Base-by-base conservation (phyloP, 805 yeast species). In the Yamadazyma sp. region DNA sequence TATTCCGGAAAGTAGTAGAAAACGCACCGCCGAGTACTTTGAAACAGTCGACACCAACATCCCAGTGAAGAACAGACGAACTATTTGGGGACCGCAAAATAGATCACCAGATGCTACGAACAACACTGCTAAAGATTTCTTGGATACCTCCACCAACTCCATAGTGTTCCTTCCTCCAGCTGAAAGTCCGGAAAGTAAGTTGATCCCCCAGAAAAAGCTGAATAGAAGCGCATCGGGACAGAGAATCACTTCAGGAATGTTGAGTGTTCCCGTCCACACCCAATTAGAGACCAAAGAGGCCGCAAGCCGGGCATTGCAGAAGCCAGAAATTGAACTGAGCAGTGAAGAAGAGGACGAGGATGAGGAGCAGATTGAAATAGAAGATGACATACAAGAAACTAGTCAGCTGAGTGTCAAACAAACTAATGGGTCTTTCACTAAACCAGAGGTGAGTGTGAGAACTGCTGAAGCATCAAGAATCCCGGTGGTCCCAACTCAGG, bases 171-270 rank as follows among this genome's bases (percentile, higher is more conserved):
- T 70, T 1, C 73, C 73, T 6, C 73, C 73, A 1, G 29, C 31
- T 1, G 40, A 39, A 7, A 41, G 40, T 17, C 26, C 25, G 5
- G 49, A 48, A 21, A 37, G 39, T 28, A 28, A 38, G 15, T 18
- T 36, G 2, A 60, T 67, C 13, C 73, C 73, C 1, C 46, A 50
- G 16, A 67, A 67, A 39, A 42, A 46, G 18, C 37, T 36, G 8
- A 23, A 37, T n/a, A 19, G 26, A 13, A 31, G 28, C 11, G 28
- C 22, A 9, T 40, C 41, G 15, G 53, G 49, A 8, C 43, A 42
- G 11, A 49, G 71, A 18, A 64, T 67, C 23, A 67, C 72, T 7
- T 64, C 71, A 1, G 73, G 73, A 3, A 67, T 67, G 73, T 53
- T 67, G 19, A 54, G 45, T 22, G 50, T 55, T 12, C 72, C 73